A percentile compares a stretch with the other conserved stretches of the same genome.
phyloP scores from a whole-genome alignment of 164 flowering plant species.

The Cinnamomum micranthum region DNA sequence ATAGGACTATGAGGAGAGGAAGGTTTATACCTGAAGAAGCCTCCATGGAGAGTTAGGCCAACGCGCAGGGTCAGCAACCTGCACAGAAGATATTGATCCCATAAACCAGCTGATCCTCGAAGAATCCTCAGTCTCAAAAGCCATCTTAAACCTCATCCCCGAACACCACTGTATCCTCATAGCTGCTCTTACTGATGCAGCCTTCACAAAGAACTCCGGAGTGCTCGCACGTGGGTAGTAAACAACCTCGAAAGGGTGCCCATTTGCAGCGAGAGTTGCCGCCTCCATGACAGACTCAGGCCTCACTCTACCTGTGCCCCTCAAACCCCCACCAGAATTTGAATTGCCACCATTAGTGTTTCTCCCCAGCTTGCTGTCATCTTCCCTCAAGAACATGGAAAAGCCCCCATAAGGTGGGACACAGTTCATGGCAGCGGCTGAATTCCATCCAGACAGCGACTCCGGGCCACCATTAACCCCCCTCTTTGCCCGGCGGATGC shows the following conservation, averaged over 20 bases:
- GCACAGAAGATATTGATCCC: conserved; percentile 85
- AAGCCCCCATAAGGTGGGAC: conserved; percentile 51
- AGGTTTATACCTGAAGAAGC: conserved; percentile 70
- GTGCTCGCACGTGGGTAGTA: conserved; percentile 87
- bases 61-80: conserved; percentile 70
- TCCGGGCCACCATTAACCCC: conserved; percentile 43
- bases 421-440: conserved; percentile 29
- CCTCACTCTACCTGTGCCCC: conserved; percentile 42
- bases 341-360: conserved; percentile 27
- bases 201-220: conserved; percentile 86
- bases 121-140: conserved; percentile 95
- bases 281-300: conserved; percentile 72
- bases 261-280: conserved; percentile 58
- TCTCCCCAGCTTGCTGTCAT: conserved; percentile 40
- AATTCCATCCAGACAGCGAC: conserved; percentile 52
- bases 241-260: conserved; percentile 74
- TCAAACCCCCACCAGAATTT: conserved; percentile 20
- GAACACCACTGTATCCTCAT: conserved; percentile 71
- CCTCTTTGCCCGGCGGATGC: conserved; percentile 85
- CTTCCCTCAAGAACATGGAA: conserved; percentile 51
- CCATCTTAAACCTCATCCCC: conserved; percentile 98
- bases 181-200: conserved; percentile 56
- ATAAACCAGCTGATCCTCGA: conserved; percentile 98
- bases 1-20: background rate
- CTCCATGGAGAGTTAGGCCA: conserved; percentile 99